Evolutionary conservation across 768 basidiomycete genomes (phyloP).

Genomic region (Collybia mongolica): DNA sequence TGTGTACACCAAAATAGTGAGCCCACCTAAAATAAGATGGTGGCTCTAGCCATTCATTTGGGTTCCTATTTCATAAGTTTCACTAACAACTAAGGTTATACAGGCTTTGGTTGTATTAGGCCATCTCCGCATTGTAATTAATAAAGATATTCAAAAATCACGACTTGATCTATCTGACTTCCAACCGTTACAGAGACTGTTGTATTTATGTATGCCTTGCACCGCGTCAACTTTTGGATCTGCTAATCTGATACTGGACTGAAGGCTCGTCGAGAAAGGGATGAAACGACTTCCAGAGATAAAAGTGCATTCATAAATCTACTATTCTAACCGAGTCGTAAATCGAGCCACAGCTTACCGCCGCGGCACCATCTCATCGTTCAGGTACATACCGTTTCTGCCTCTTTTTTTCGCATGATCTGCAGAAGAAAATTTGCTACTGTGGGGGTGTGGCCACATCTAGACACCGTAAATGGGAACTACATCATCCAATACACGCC

Average conservation of each 20-base stretch:
- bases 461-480: too few species aligned
- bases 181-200: conserved; percentile 26
- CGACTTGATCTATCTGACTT: too few species aligned
- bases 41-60: conserved; percentile 26
- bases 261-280: conserved; percentile 35
- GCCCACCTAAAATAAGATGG: conserved; percentile 25
- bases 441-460: too few species aligned
- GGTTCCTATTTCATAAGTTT: conserved; percentile 6
- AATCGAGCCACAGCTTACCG: conserved; percentile 25
- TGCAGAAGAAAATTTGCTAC: conserved; percentile 36
- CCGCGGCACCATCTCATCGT: conserved; percentile 43
- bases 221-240: too few species aligned
- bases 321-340: not conserved
- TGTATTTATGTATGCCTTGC: conserved; percentile 21
- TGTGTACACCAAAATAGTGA: conserved; percentile 20
- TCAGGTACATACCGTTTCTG: conserved; percentile 41
- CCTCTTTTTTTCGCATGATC: conserved; percentile 37
- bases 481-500: too few species aligned
- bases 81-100: not conserved
- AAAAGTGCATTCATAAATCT: conserved; percentile 20
- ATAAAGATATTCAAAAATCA: conserved; percentile 14
- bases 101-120: conserved; percentile 24
- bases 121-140: conserved; percentile 35
- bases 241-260: too few species aligned
- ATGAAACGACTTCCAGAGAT: conserved; percentile 30